A percentile compares a stretch with the other conserved stretches of the same genome.
Evolutionary conservation across 2,329 filamentous ascomycete genomes (phyloP).

Genomic region (Fonsecaea monophora): DNA sequence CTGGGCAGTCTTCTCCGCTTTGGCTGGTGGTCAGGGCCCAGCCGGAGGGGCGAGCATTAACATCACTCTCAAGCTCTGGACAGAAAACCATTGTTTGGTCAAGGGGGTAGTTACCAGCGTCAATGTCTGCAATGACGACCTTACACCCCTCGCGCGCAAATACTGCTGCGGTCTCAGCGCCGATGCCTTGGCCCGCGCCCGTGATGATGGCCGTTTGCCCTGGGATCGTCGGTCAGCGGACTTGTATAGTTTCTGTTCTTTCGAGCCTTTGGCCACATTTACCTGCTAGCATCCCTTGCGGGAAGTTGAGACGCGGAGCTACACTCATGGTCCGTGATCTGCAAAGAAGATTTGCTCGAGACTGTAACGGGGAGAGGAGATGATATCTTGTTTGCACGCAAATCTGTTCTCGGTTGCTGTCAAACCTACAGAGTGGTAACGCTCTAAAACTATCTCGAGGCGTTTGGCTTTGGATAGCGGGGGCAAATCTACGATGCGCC

Average conservation of each 20-base stretch:
- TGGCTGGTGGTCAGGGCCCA: not conserved
- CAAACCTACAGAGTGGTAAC: not conserved
- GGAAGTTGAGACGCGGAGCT: slow-evolving; percentile 68
- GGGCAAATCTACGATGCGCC: too few relatives aligned
- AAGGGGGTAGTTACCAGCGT: slow-evolving; percentile 70
- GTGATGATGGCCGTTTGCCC: slow-evolving; percentile 87
- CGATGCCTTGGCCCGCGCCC: slow-evolving; percentile 83
- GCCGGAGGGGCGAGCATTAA: too few relatives aligned
- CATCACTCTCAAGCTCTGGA: too few relatives aligned
- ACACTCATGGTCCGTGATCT: slow-evolving; percentile 4
- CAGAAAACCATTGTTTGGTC: slow-evolving; percentile 47
- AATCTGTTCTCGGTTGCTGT: not conserved
- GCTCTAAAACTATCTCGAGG: too few relatives aligned
- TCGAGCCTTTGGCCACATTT: not conserved
- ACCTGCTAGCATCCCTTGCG: slow-evolving; percentile 75
- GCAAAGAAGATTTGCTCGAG: too few relatives aligned
- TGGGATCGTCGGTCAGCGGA: slow-evolving; percentile 40
- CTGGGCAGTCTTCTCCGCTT: slow-evolving; percentile 34
- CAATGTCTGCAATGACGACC: slow-evolving; percentile 83
- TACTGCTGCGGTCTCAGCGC: slow-evolving; percentile 77
- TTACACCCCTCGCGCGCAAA: slow-evolving; percentile 88
- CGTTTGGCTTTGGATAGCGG: too few relatives aligned
- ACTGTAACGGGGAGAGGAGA: too few relatives aligned
- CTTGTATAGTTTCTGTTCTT: not conserved
- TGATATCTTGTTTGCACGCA: too few relatives aligned